Percentiles rank a stretch among this genome's conserved stretches.
Conservation (phyloP, 768 basidiomycete genomes). For the Mycena latifolia region DNA sequence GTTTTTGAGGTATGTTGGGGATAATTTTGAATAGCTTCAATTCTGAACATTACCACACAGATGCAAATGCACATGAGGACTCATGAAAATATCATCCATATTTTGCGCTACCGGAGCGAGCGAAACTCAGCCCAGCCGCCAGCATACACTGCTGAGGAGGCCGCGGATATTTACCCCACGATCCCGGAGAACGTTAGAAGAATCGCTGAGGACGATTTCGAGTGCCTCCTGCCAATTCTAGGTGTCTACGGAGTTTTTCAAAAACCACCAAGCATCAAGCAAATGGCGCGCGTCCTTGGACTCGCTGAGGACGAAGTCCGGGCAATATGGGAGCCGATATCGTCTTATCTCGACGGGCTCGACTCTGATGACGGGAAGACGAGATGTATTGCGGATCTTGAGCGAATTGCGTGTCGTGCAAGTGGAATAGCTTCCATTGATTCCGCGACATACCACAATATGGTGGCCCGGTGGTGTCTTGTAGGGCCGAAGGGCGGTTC, state of each 20-base stretch:
- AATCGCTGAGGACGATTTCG: constrained; percentile 4
- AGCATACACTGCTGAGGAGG: neutral
- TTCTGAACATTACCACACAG: neutral
- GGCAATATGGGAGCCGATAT: constrained; percentile 8
- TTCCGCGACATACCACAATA: neutral
- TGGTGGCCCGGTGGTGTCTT: constrained; percentile 21
- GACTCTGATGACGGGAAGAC: neutral
- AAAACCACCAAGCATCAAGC: neutral
- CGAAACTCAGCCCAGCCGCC: constrained; percentile 4
- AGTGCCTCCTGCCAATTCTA: constrained; percentile 14
- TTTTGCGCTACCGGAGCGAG: neutral
- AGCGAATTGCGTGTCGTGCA: neutral
- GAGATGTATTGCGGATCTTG: constrained; percentile 1
- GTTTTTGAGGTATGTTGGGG: constrained; percentile 6
- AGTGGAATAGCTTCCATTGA: constrained; percentile 1
- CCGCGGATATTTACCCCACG: neutral
- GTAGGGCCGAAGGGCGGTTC: neutral
- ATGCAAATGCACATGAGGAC: constrained; percentile 10
- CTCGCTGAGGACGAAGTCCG: constrained; percentile 3
- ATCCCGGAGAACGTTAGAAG: constrained; percentile 7
- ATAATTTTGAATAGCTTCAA: neutral
- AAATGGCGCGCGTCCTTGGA: constrained; percentile 4
- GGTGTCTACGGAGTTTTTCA: constrained; percentile 17
- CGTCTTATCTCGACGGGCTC: neutral
- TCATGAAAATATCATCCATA: constrained; percentile 5